Percentiles rank a stretch among this genome's conserved stretches.
phyloP scores from a whole-genome alignment of 1,139 yeast genomes.

The Chernovozyma sophiae-reginae region DNA sequence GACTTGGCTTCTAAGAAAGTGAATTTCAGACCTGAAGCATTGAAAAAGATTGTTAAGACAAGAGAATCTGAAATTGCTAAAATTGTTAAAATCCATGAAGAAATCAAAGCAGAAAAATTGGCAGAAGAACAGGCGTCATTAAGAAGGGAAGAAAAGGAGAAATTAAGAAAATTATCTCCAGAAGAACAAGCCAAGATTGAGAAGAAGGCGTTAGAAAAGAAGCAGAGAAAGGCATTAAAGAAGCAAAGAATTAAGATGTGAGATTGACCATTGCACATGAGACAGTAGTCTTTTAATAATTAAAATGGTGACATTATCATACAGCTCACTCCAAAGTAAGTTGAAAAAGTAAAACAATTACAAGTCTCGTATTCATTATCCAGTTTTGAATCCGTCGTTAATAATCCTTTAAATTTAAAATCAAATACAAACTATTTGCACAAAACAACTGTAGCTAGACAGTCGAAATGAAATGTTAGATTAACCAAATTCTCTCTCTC shows the following conservation, averaged over 20 bases:
- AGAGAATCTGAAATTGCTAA: slow-evolving; percentile 69
- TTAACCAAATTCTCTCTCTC: no score
- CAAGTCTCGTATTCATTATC: no score
- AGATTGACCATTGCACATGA: no score
- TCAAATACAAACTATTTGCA: no score
- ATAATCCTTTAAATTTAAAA: no score
- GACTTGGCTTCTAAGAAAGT: slow-evolving; percentile 41
- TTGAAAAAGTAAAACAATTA: no score
- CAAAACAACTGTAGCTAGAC: no score
- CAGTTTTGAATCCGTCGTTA: no score
- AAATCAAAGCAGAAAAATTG: slow-evolving; percentile 60
- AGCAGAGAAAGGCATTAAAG: slow-evolving; percentile 39
- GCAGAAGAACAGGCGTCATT: slow-evolving; percentile 68
- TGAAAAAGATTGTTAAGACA: slow-evolving; percentile 67
- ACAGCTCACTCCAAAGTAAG: no score
- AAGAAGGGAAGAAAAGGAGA: slow-evolving; percentile 58
- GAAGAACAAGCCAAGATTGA: slow-evolving; percentile 75
- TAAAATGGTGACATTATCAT: no score
- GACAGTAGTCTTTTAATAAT: no score
- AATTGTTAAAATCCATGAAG: slow-evolving; percentile 56
- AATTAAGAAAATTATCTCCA: slow-evolving; percentile 53
- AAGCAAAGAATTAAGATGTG: slow-evolving; percentile 40
- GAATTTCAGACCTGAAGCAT: slow-evolving; percentile 60
- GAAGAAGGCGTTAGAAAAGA: slow-evolving; percentile 52
- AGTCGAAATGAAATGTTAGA: no score